Evolutionary conservation across 768 basidiomycete genomes (phyloP).

Genomic region (Galerina sulciceps): DNA sequence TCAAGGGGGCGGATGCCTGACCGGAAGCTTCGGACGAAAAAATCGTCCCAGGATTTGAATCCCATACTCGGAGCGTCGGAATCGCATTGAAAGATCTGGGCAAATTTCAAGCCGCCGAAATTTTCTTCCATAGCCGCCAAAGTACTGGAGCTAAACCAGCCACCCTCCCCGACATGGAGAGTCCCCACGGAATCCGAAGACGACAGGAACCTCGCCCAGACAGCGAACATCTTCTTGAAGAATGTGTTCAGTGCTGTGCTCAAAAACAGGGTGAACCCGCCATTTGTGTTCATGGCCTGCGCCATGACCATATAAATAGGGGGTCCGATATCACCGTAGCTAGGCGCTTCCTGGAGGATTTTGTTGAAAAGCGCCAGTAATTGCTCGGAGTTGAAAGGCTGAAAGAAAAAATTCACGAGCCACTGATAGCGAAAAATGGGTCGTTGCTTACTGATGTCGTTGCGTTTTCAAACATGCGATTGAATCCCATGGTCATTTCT

Average conservation of each 20-base stretch:
- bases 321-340: constrained; percentile 6
- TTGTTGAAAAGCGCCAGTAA: constrained; percentile 9
- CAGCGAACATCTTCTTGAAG: constrained; percentile 10
- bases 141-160: constrained; percentile 8
- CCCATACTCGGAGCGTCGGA: not conserved
- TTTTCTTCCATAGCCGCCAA: constrained; percentile 1
- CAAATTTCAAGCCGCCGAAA: not conserved
- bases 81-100: constrained; percentile 4
- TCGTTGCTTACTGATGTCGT: not conserved
- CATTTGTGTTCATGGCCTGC: constrained; percentile 4
- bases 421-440: not conserved
- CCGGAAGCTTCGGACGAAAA: constrained; percentile 5
- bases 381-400: constrained; percentile 4
- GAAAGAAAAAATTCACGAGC: not conserved
- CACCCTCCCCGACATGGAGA: not conserved
- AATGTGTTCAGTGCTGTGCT: constrained; percentile 1
- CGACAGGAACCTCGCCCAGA: constrained; percentile 1
- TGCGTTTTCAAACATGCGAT: constrained; percentile 5
- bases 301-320: constrained; percentile 12
- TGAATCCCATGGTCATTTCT: not conserved
- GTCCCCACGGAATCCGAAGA: not conserved
- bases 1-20: not conserved
- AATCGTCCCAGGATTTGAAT: constrained; percentile 6
- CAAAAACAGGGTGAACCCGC: constrained; percentile 6
- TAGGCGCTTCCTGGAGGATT: constrained; percentile 1